Base-by-base conservation (phyloP, 2,329 filamentous ascomycete genomes). In the Hypoxylon sp. region DNA sequence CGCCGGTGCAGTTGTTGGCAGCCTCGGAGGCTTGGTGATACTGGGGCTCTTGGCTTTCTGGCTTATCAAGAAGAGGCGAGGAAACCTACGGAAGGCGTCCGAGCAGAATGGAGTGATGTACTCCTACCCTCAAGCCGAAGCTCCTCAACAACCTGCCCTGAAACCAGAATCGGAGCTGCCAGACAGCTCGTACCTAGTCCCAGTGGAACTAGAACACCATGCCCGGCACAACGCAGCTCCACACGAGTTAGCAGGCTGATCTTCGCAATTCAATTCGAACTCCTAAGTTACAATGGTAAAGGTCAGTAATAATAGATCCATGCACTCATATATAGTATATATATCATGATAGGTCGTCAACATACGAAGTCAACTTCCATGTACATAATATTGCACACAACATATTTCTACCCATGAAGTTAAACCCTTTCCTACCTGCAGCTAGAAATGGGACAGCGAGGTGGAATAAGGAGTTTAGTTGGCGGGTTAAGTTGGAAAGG, bases 141-240 rank as follows among this genome's bases (percentile, higher is more conserved):
- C 9, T 2, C n/a, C 14, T 21, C 51, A 43, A 7, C 51, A 43
- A 14, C 6, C 23, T 17, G 1, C 6, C 7, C 21, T n/a, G 23
- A n/a, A 25, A n/a, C 17, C 36, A 30, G 43, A 41, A 9, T 11
- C 51, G 6, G 51, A 43, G 51, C 9, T 55, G 1, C 21, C 21
- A 30, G 50, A 25, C 14, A 55, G 14, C 17, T 38, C 21, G 14
- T 43, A 41, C 23, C 11, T 25, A 30, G 51, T 43, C 19, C 34
- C 51, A 30, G 51, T 6, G 7, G 36, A 55, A 55, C 38, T 43
- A 14, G 51, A 55, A 41, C 36, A 55, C 19, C 34, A 14, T 13
- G 11, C 50, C 13, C 32, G 17, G 28, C 32, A 32, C 3, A 38
- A 13, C 13, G 10, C 23, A 14, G n/a, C 30, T n/a, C 11, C 19